Conservation (phyloP, 1,139 yeast species). For the Arxiozyma bovina region DNA sequence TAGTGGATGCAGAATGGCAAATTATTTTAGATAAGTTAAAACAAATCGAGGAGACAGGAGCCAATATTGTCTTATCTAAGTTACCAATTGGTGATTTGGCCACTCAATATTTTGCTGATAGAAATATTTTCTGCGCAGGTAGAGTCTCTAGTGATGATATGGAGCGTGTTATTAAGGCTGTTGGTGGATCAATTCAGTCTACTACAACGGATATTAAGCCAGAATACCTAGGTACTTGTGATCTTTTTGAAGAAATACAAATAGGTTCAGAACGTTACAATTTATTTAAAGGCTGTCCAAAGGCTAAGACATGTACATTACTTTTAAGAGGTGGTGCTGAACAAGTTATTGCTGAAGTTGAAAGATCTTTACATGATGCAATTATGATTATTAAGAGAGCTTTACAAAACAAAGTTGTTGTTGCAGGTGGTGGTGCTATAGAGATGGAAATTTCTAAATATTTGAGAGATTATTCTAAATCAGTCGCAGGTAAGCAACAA, state of each 20-base stretch:
- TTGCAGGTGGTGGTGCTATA: slow-evolving; percentile 98
- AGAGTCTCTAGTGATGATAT: slow-evolving; percentile 83
- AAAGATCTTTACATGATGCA: slow-evolving; percentile 94
- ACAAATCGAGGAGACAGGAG: slow-evolving; percentile 76
- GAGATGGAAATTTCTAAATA: slow-evolving; percentile 93
- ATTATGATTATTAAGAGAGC: slow-evolving; percentile 97
- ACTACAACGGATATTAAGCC: slow-evolving; percentile 72
- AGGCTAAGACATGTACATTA: slow-evolving; percentile 88
- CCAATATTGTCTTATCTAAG: slow-evolving; percentile 85
- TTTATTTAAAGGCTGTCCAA: slow-evolving; percentile 84
- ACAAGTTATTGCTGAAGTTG: slow-evolving; percentile 97
- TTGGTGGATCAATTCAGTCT: slow-evolving; percentile 86
- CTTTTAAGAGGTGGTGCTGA: slow-evolving; percentile 96
- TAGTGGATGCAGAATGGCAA: slow-evolving; percentile 98
- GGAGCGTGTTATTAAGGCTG: slow-evolving; percentile 88
- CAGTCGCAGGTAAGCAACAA: slow-evolving; percentile 94
- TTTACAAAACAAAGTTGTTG: slow-evolving; percentile 73
- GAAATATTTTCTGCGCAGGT: slow-evolving; percentile 95
- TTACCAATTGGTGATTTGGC: slow-evolving; percentile 97
- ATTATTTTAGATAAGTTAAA: slow-evolving; percentile 81
- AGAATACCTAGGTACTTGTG: slow-evolving; percentile 80
- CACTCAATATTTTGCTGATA: slow-evolving; percentile 94
- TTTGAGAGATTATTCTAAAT: slow-evolving; percentile 75
- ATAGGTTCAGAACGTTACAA: slow-evolving; percentile 94
- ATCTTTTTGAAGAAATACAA: slow-evolving; percentile 79